Base-by-base conservation (phyloP, 371 early-diverging fungal genomes). In the Conidiobolus incongruus region DNA sequence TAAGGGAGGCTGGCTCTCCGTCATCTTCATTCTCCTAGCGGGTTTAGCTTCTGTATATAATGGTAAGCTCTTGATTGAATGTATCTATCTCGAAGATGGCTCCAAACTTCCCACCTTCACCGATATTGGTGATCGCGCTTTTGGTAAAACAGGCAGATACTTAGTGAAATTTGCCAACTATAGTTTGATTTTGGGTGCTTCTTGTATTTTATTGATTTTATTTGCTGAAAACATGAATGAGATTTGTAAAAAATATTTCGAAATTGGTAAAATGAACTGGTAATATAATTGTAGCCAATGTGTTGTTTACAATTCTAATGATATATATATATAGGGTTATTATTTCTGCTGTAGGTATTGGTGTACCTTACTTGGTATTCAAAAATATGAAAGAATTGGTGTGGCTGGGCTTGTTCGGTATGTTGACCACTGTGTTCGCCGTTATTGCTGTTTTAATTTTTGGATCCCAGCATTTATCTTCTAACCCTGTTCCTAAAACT, bases 61-160 rank as follows among this genome's bases (percentile, higher is more conserved):
- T 15, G 29, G 40, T 16, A 22, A 4, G 11, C 40, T 40, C 11
- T n/a, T 40, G 11, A 40, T 40, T 29, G 15, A 40, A 29, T 40
- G 40, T 22, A 13, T 40, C 10, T 40, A 40, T 8, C 8, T 26
- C 4, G 26, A 26, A 26, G 26, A 26, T 26, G 26, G 26, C 26
- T 26, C 26, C 26, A 26, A 26, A 26, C 8, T 26, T 4, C 26
- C 26, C 26, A 26, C 26, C 8, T 33, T 35, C 17, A 32, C 74
- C n/a, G 63, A 68, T 20, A 67, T 78, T 2, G 73, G 73, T 13
- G 59, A 59, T 4, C 72, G 68, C 31, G 81, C 82, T 0, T 80
- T 72, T 38, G 80, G 82, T 1, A 45, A 56, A 47, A 26, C 48
- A 6, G 77, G 77, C 30, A 66, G 75, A 34, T 53, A 62, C 16